Conservation (phyloP, 371 early-diverging fungal species). For the Syncephalastrum monosporum region DNA sequence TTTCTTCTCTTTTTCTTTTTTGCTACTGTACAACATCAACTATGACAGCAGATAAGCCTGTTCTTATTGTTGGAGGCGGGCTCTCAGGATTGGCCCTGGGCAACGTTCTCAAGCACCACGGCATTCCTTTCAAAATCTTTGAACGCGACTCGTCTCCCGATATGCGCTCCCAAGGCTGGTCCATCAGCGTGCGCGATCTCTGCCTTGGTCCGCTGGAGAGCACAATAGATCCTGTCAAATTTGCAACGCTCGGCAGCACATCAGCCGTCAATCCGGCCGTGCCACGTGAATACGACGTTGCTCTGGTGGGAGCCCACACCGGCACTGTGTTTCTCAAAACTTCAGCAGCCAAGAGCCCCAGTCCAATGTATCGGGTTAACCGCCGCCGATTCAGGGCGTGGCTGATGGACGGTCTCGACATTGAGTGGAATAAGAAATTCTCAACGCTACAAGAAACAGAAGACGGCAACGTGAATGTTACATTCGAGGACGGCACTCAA, state of each 20-base stretch:
- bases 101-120: conserved; percentile 20
- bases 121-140: conserved; percentile 27
- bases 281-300: conserved; percentile 7
- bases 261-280: conserved; percentile 17
- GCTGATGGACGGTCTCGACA: conserved; percentile 19
- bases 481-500: conserved; percentile 28
- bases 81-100: conserved; percentile 33
- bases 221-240: conserved; percentile 9
- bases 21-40: no score
- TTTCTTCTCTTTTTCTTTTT: no score
- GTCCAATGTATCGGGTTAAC: conserved; percentile 15
- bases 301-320: conserved; percentile 11
- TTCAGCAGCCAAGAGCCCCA: background rate
- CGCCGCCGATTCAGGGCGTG: conserved; percentile 24
- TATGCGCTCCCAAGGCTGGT: conserved; percentile 27
- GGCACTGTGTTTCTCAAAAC: conserved; percentile 5
- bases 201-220: conserved; percentile 6
- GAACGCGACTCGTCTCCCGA: conserved; percentile 26
- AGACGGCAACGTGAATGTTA: conserved; percentile 17
- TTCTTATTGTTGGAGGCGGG: conserved; percentile 38
- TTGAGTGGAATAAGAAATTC: conserved; percentile 22
- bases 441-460: conserved; percentile 10
- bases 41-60: background rate
- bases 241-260: conserved; percentile 6
- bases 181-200: conserved; percentile 19